phyloP scores from a whole-genome alignment of 306 rosid species.

The Myrica gale region DNA sequence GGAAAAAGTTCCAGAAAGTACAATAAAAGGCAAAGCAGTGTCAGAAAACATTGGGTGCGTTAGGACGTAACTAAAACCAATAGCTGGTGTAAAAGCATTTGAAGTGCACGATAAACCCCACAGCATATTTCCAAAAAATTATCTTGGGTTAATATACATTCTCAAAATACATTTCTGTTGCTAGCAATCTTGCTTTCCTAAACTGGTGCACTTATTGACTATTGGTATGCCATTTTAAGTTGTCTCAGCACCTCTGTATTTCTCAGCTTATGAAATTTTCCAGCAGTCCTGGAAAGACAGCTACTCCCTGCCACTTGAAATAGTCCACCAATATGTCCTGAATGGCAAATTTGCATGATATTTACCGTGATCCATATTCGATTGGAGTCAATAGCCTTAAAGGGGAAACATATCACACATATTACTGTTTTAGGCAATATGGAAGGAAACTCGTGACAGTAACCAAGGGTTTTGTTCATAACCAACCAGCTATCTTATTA shows the following conservation, averaged over 20 bases:
- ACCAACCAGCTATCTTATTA: not conserved
- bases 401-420: not conserved
- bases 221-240: not conserved
- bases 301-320: not conserved
- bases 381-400: not conserved
- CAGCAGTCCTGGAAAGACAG: not conserved
- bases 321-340: not conserved
- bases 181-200: not conserved
- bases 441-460: not conserved
- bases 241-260: not conserved
- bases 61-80: not conserved
- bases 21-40: slow-evolving; percentile 4
- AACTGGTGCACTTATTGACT: not conserved
- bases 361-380: not conserved
- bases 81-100: not conserved
- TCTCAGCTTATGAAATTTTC: not conserved
- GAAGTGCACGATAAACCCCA: not conserved
- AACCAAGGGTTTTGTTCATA: not conserved
- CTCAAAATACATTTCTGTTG: not conserved
- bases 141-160: not conserved
- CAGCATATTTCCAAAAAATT: not conserved
- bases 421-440: not conserved
- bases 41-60: not conserved
- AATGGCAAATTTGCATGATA: not conserved
- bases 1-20: not conserved